Evolutionary conservation across 768 basidiomycete genomes (phyloP).

Genomic region (Boletus pseudopeckii): DNA sequence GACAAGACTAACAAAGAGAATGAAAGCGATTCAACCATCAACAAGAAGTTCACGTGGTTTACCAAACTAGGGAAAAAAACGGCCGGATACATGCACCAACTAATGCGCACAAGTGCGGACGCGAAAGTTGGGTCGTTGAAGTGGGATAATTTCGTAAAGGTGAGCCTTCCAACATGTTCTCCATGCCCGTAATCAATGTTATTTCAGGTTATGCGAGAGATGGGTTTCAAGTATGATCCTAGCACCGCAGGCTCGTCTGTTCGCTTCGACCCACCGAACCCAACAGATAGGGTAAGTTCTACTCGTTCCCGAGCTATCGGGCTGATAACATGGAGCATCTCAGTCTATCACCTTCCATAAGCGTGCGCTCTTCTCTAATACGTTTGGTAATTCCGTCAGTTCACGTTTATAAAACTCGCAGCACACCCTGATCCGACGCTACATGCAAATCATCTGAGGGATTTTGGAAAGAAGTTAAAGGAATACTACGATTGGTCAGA

Average conservation of each 20-base stretch:
- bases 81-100: slow-evolving; percentile 56
- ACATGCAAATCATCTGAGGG: slow-evolving; percentile 44
- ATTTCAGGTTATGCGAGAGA: slow-evolving; percentile 65
- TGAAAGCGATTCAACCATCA: slow-evolving; percentile 19
- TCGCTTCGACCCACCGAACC: slow-evolving; percentile 71
- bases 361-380: slow-evolving; percentile 40
- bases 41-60: slow-evolving; percentile 54
- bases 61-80: slow-evolving; percentile 58
- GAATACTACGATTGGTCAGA: slow-evolving; percentile 64
- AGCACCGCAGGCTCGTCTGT: slow-evolving; percentile 81
- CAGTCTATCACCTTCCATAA: slow-evolving; percentile 77
- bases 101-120: slow-evolving; percentile 55
- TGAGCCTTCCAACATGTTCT: slow-evolving; percentile 23
- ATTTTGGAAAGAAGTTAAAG: slow-evolving; percentile 57
- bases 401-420: slow-evolving; percentile 25
- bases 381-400: neutral
- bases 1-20: slow-evolving; percentile 34
- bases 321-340: neutral
- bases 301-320: neutral
- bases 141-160: slow-evolving; percentile 79
- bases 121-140: slow-evolving; percentile 64
- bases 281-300: slow-evolving; percentile 40
- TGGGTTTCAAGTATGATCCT: slow-evolving; percentile 73
- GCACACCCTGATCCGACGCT: slow-evolving; percentile 76
- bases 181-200: neutral